phyloP scores from a whole-genome alignment of 2,329 filamentous ascomycete genomes.

The Stromatinia cepivora region DNA sequence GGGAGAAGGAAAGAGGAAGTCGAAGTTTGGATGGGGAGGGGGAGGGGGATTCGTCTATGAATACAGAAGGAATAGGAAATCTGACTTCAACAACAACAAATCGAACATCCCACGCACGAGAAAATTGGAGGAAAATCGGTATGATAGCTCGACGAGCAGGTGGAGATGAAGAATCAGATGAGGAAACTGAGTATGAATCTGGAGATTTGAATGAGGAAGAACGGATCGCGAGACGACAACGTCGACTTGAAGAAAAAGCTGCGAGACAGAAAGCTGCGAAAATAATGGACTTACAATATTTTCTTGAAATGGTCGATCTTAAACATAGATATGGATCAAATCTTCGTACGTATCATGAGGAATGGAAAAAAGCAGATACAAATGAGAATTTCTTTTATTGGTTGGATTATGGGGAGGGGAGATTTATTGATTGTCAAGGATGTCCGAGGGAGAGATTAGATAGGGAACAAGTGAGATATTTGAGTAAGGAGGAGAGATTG shows the following conservation, averaged over 20 bases:
- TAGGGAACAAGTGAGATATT: constrained; percentile 77
- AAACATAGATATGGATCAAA: constrained; percentile 73
- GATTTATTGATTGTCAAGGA: constrained; percentile 64
- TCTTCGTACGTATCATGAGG: constrained; percentile 75
- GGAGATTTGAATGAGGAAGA: constrained; percentile 41
- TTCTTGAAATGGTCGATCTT: constrained; percentile 77
- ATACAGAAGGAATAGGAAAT: constrained; percentile 23
- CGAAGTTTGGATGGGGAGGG: constrained; percentile 33
- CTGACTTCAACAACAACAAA: background rate
- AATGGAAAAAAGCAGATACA: constrained; percentile 77
- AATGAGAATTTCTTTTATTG: constrained; percentile 93
- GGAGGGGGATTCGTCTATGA: constrained; percentile 28
- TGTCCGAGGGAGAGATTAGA: constrained; percentile 76
- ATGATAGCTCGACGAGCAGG: constrained; percentile 71
- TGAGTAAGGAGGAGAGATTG: constrained; percentile 77
- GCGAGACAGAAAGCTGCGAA: constrained; percentile 66
- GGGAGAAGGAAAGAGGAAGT: constrained; percentile 24
- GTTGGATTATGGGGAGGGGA: constrained; percentile 81
- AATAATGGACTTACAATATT: constrained; percentile 84
- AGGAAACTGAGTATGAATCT: constrained; percentile 28
- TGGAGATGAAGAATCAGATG: constrained; percentile 56
- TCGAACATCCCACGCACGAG: constrained; percentile 48
- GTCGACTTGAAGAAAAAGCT: constrained; percentile 52
- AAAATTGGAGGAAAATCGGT: constrained; percentile 75
- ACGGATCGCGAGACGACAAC: constrained; percentile 44